These are phyloP conservation scores for Penicillium manginii DNA, from an alignment of 495 filamentous ascomycete species.

Conservation along the genomic window DNA sequence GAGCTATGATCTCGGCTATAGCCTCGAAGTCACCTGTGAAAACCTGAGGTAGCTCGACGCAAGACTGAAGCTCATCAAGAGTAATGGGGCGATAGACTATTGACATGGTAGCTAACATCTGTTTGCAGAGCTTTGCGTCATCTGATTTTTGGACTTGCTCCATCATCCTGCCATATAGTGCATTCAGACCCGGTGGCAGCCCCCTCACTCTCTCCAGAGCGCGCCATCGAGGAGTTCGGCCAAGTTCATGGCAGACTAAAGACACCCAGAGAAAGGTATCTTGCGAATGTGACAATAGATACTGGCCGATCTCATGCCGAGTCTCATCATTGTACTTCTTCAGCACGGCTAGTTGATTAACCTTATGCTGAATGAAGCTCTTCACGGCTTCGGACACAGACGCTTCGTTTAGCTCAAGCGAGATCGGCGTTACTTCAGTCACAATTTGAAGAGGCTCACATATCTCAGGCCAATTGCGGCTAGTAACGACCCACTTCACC, in stretches of 20 bases:
- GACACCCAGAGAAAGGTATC: conserved; percentile 43
- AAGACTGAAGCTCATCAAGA: too few species aligned
- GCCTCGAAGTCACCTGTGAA: too few species aligned
- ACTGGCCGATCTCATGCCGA: conserved; percentile 14
- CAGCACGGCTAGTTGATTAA: conserved; percentile 17
- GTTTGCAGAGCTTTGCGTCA: conserved; percentile 12
- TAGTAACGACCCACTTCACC: conserved; percentile 38
- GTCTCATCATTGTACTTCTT: conserved; percentile 14
- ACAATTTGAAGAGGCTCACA: conserved; percentile 9
- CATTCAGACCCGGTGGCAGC: conserved; percentile 19
- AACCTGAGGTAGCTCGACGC: too few species aligned
- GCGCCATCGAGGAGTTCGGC: neutral
- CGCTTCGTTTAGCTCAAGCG: conserved; percentile 28
- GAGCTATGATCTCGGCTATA: conserved; percentile 12
- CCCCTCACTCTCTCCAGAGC: conserved; percentile 8
- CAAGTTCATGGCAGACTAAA: conserved; percentile 30
- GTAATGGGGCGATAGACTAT: conserved; percentile 31
- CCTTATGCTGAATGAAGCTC: conserved; percentile 38
- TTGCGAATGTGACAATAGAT: conserved; percentile 24
- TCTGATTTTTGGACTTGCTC: conserved; percentile 6
- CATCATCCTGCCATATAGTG: conserved; percentile 21
- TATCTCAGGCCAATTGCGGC: conserved; percentile 33
- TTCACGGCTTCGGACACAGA: conserved; percentile 25
- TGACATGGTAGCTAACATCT: conserved; percentile 18
- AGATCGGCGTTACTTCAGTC: neutral